Base-by-base conservation (phyloP, 2,329 filamentous ascomycete genomes). In the Penicillium verrucosum region DNA sequence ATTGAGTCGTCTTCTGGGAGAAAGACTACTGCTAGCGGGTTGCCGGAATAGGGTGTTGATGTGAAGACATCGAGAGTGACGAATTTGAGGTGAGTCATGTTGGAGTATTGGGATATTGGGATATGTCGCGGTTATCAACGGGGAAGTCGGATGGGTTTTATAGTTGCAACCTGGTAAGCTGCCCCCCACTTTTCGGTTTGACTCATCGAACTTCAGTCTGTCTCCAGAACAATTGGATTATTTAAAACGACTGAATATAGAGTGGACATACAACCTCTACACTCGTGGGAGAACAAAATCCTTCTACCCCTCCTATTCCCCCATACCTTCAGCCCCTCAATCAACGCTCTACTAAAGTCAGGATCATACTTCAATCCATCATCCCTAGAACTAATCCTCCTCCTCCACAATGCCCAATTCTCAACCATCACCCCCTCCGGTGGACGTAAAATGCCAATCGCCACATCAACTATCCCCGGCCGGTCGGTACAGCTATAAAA, bases 21-120 rank as follows among this genome's bases (percentile, higher is more conserved):
- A 40, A 76, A 73, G 58, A 85, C 77, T n/a, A 85, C 75, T n/a
- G 78, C 82, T 1, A 85, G 73, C 3, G 80, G 82, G 59, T 85
- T 85, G 42, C 82, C 82, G 5, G 62, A 62, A 62, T 73, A 78
- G n/a, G 67, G 65, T 29, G 69, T 68, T 25, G 68, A 69, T 16
- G 76, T 77, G 68, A 78, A 78, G 59, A 78, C 76, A 60, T 78
- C 75, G 27, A 78, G 67, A 11, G 73, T 75, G 57, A 72, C 59
- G 59, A 68, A 76, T 25, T 62, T 60, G 7, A 70, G 60, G 56
- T 66, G 62, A 48, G 66, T 57, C 69, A 72, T 72, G 34, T 27
- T 58, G 21, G 18, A 29, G 8, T 45, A 9, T 21, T 30, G 10
- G 37, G 8, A 46, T 30, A n/a, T 29, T 43, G 21, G 21, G 14